phyloP scores from a whole-genome alignment of 2,329 filamentous ascomycete genomes.

The Phialemonium atrogriseum region DNA sequence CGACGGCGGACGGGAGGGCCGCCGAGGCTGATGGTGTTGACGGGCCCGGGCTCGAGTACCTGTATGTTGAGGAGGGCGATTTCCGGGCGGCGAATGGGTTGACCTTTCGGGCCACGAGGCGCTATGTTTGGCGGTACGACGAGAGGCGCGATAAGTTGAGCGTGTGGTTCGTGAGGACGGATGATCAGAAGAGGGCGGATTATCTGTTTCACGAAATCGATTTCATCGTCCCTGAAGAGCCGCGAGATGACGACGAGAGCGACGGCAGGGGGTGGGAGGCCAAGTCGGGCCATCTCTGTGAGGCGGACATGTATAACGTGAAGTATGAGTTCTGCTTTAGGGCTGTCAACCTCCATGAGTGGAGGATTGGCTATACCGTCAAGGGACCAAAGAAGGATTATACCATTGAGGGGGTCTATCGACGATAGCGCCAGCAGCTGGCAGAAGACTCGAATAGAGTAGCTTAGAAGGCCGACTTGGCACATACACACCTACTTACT shows the following conservation, averaged over 20 bases:
- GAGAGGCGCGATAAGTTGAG: conserved; percentile 52
- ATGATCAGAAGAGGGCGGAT: conserved; percentile 54
- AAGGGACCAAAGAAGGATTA: conserved; percentile 70
- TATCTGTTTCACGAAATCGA: conserved; percentile 71
- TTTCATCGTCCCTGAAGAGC: conserved; percentile 35
- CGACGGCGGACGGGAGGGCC: conserved; percentile 44
- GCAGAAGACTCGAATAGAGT: too few species aligned
- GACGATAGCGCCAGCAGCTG: too few species aligned
- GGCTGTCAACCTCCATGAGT: conserved; percentile 47
- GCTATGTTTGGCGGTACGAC: conserved; percentile 67
- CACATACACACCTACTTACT: too few species aligned
- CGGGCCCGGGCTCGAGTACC: conserved; percentile 47
- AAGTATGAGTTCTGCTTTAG: conserved; percentile 58
- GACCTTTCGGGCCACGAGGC: conserved; percentile 50
- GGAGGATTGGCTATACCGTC: conserved; percentile 57
- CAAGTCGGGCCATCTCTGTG: conserved; percentile 60
- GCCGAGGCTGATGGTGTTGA: conserved; percentile 17
- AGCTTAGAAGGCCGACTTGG: too few species aligned
- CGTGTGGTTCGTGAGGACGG: conserved; percentile 64
- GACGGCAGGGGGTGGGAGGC: conserved; percentile 48
- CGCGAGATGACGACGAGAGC: conserved; percentile 16
- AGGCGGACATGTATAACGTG: conserved; percentile 64
- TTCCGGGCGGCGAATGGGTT: conserved; percentile 50
- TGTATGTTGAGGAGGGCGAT: conserved; percentile 60
- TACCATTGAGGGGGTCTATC: conserved; percentile 46